A percentile compares a stretch with the other conserved stretches of the same genome.
Evolutionary conservation across 345 rosid genomes (phyloP).

Genomic region (Arabis hirsuta): DNA sequence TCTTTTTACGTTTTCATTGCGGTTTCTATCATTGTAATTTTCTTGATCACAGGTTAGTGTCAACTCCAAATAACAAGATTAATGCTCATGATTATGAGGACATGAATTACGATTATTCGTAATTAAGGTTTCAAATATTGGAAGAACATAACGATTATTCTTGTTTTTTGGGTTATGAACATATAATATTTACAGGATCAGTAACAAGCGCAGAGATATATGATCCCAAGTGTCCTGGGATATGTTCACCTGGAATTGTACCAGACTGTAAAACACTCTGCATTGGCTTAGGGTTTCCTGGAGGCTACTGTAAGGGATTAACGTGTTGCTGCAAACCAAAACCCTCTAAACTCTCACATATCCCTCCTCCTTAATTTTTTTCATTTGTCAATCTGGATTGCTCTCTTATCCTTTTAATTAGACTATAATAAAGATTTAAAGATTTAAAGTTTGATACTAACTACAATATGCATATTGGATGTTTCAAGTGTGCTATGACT

Average conservation of each 20-base stretch:
- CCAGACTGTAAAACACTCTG: conserved; percentile 31
- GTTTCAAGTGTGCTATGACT: background rate
- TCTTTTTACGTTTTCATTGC: background rate
- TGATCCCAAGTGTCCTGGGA: conserved; percentile 7
- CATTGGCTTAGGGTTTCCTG: background rate
- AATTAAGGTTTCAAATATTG: background rate
- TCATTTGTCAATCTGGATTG: background rate
- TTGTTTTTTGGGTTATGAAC: background rate
- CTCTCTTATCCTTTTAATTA: conserved; percentile 2
- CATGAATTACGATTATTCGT: background rate
- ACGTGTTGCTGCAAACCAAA: conserved; percentile 27
- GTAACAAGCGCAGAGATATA: conserved; percentile 20
- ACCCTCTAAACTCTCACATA: background rate
- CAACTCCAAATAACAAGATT: background rate
- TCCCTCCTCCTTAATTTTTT: background rate
- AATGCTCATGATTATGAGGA: background rate
- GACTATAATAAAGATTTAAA: background rate
- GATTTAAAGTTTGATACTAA: background rate
- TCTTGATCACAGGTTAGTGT: conserved; percentile 13
- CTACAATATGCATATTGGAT: too few relatives aligned
- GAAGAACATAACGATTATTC: background rate
- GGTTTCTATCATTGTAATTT: conserved; percentile 9
- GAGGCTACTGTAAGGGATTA: conserved; percentile 11
- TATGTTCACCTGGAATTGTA: conserved; percentile 22
- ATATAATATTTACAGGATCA: conserved; percentile 5